Base-by-base conservation (phyloP, 1,139 yeast species). In the Sugiyamaella pinicola region DNA sequence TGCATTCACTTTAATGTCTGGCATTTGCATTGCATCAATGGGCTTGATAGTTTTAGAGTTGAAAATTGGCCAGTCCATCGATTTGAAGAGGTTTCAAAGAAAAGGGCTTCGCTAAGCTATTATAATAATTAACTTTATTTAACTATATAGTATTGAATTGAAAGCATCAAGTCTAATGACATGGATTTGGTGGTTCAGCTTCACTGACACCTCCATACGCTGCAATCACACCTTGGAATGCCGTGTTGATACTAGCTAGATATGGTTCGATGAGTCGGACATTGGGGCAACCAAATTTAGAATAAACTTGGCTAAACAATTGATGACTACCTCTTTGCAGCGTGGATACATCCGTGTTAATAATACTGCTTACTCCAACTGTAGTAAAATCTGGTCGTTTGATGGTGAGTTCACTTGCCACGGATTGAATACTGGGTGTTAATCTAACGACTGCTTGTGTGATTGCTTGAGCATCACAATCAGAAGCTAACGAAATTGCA, bases 1-100 rank as follows among this genome's bases (percentile, higher is more conserved):
- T 1, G 79, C 85, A 0, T 83, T 82, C 61, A 78, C 86, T 0
- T 70, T 85, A 24, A 69, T 83, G 73, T 75, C 78, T 3, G 81
- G 74, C 0, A 50, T 81, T 44, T 59, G 65, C 18, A 21, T 55
- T 8, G 54, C 29, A 3, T 55, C 62, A 2, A 46, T 55, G 56
- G 39, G 37, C 4, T 45, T 56, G 35, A 42, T 61, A 19, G n/a
- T 49, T 17, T 9, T 55, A 7, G 64, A 59, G 46, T 42, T 58
- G 15, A 48, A 52, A 17, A 48, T 51, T 28, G 61, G 61, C 5
- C 53, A 44, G 24, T 10, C 40, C 8, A 51, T 55, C n/a, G 57
- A 47, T 28, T 31, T 22, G n/a, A 44, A 45, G 21, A 34, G 57
- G 9, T 28, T 51, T 3, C n/a, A 22, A 28, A 44, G 47, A n/a